Percentiles rank a stretch among this genome's conserved stretches.
Conservation (phyloP, 1,139 yeast species). For the Chernovozyma sophiae-reginae region DNA sequence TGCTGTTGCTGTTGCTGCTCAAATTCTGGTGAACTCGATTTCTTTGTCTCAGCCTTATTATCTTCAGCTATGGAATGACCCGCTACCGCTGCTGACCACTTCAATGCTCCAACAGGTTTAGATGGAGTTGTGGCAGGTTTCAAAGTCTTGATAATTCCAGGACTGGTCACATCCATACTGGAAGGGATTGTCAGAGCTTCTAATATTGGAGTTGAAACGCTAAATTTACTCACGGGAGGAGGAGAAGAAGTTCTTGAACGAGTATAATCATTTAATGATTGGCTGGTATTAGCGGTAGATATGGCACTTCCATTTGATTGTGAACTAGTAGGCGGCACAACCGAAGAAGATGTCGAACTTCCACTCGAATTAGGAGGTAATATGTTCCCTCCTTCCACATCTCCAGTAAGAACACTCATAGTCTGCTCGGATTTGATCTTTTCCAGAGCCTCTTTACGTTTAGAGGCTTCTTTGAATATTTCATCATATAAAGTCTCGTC, state of each 20-base stretch:
- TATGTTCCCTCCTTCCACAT: neutral
- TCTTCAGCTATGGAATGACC: slow-evolving; percentile 18
- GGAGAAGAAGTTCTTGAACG: slow-evolving; percentile 9
- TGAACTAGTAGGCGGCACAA: neutral
- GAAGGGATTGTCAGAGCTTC: slow-evolving; percentile 7
- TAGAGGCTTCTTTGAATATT: slow-evolving; percentile 27
- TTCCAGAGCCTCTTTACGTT: slow-evolving; percentile 4
- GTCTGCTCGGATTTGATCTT: neutral
- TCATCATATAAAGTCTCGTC: slow-evolving; percentile 43
- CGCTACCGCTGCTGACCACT: slow-evolving; percentile 71
- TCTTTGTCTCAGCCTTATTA: neutral
- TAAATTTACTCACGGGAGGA: slow-evolving; percentile 11
- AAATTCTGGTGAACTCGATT: neutral
- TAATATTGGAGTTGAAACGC: slow-evolving; percentile 1
- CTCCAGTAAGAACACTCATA: slow-evolving; percentile 5
- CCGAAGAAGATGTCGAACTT: neutral
- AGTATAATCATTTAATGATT: neutral
- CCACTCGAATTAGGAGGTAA: neutral
- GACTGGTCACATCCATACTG: slow-evolving; percentile 25
- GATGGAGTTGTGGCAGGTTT: slow-evolving; percentile 69
- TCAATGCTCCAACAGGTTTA: slow-evolving; percentile 59
- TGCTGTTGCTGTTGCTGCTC: slow-evolving; percentile 6
- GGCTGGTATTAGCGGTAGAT: neutral
- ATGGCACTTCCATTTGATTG: neutral
- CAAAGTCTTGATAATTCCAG: slow-evolving; percentile 43